Base-by-base conservation (phyloP, 352 stramenopile genomes). In the Pythium monospermum region DNA sequence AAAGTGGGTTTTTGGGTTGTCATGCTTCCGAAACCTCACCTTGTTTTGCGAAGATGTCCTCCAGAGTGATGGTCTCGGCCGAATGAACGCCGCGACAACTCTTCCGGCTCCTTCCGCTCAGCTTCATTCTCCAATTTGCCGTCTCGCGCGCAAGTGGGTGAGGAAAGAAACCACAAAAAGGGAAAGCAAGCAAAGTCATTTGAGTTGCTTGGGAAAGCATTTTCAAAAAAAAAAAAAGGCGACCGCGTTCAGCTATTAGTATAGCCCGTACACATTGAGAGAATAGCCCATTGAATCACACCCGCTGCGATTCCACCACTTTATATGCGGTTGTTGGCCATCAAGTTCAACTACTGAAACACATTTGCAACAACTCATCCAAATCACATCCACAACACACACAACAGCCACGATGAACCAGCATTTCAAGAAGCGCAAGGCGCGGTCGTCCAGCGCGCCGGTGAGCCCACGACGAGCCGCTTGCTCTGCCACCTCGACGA, bases 371-470 rank as follows among this genome's bases (percentile, higher is more conserved):
- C 38, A 8, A 7, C 8, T 28, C 38, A 28, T 23, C 6, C 33
- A 18, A 39, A 18, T 39, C 15, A 49, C 41, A 19, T n/a, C 41
- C 41, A 19, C 41, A 38, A 35, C 23, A 13, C 18, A 13, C 31
- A 30, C 25, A 3, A 1, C 8, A 0, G 2, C 38, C 49, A 76
- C 68, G 31, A 77, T 85, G 54, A 83, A 66, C 55, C 73, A 81
- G 37, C 74, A 71, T 53, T 82, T 80, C 53, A 84, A 83, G 66
- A 86, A 86, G 53, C 71, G 77, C 59, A 87, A 85, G 69, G 69
- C 61, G 55, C 61, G 70, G 62, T 53, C 66, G 48, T 53, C 68
- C 48, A 50, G 42, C 61, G 42, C 30, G 48, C 30, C 45, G 26
- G 10, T 49, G 16, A 59, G 39, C n/a, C 57, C 49, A 13, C 49